These are phyloP conservation scores for Chaetomidium leptoderma DNA, from an alignment of 495 filamentous ascomycete genomes.

Conservation along the genomic window DNA sequence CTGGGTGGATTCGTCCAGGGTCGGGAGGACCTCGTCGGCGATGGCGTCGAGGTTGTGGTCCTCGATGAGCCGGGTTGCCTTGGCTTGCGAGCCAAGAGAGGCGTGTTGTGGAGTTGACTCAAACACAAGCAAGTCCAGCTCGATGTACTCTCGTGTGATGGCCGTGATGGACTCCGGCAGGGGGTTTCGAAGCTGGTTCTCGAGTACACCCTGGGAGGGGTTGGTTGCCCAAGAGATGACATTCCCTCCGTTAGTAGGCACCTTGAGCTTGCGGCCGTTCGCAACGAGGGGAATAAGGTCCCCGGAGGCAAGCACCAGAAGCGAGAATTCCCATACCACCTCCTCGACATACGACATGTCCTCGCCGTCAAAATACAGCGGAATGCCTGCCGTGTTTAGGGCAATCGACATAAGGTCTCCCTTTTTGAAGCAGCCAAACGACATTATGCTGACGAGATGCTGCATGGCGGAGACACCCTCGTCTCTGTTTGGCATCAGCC, in stretches of 20 bases:
- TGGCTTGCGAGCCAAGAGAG: background rate
- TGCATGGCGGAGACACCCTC: conserved; percentile 15
- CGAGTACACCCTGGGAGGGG: background rate
- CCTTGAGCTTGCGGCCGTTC: conserved; percentile 3
- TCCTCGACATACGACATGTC: conserved; percentile 15
- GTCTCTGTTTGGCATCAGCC: conserved; percentile 6
- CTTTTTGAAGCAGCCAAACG: conserved; percentile 20
- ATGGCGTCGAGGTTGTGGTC: conserved; percentile 10
- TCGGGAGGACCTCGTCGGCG: background rate
- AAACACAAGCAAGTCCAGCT: conserved; percentile 23
- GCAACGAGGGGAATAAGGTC: conserved; percentile 19
- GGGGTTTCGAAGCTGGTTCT: background rate
- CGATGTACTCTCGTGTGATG: conserved; percentile 20
- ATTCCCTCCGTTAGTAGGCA: background rate
- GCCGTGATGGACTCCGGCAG: conserved; percentile 10
- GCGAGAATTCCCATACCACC: conserved; percentile 19
- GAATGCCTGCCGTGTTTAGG: conserved; percentile 25
- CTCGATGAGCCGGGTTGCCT: conserved; percentile 3
- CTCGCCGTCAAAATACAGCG: conserved; percentile 18
- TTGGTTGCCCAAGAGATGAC: conserved; percentile 20
- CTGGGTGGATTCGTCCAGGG: background rate
- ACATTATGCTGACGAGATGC: conserved; percentile 21
- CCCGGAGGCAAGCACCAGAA: conserved; percentile 20
- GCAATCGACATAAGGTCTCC: conserved; percentile 27
- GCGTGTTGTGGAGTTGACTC: background rate